Base-by-base conservation (phyloP, 1,139 yeast genomes). In the Lodderomyces oxycetoniae region DNA sequence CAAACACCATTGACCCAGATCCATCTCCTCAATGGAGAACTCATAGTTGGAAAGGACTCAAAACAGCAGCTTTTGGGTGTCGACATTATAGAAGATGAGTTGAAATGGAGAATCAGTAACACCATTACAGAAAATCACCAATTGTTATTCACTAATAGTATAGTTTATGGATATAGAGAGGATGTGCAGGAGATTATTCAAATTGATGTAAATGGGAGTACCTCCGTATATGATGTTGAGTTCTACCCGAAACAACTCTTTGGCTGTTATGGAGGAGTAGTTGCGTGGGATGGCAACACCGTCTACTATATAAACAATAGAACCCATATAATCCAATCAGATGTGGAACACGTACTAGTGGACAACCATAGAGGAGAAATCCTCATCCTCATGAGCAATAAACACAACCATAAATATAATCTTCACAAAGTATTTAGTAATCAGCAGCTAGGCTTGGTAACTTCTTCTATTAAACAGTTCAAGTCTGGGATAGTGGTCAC, bases 11-110 rank as follows among this genome's bases (percentile, higher is more conserved):
- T 61, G 26, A 40, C 19, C 8, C 22, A 40, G 12, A 17, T 42
- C 9, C 33, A 30, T 11, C 28, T 42, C 16, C 31, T 41, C 14
- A 33, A 26, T 19, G 27, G 38, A 33, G 31, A 40, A 10, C 19
- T 36, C 6, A 27, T 40, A n/a, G 38, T 64, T 24, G 71, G 59
- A 2, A 43, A 53, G 8, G 53, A 63, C n/a, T 39, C 41, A 15
- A 30, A 36, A 5, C 40, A 48, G 29, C 59, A 61, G 39, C 47
- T 65, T 27, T 46, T 63, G 31, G 55, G 46, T 21, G 39, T 55
- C 12, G 47, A 50, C 17, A 36, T 36, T 1, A 13, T 37, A 4
- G 32, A 39, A 12, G 29, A 37, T 14, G 9, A 32, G 4, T 33
- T 50, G 5, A 17, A 22, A n/a, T 53, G 57, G 57, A 50, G 45